Percentiles rank a stretch among this genome's conserved stretches.
Evolutionary conservation across 352 stramenopile species (phyloP).

Genomic region (Phytophthora colocasiae): DNA sequence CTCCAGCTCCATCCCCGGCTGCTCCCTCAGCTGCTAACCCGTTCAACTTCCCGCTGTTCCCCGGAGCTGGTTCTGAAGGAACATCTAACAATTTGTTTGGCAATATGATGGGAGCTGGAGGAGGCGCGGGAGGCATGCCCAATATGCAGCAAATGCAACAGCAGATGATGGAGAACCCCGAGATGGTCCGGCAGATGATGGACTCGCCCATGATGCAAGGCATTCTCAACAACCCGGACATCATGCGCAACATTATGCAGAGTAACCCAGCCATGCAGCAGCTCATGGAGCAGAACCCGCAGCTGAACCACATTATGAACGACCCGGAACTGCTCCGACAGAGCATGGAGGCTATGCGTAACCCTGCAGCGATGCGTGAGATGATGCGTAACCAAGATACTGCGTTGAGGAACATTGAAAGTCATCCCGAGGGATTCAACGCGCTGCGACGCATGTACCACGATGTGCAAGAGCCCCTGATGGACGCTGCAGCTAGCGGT

Average conservation of each 20-base stretch:
- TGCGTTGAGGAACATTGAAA: slow-evolving; percentile 97
- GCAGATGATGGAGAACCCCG: slow-evolving; percentile 89
- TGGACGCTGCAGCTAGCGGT: slow-evolving; percentile 89
- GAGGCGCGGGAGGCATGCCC: slow-evolving; percentile 46
- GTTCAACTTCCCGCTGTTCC: slow-evolving; percentile 64
- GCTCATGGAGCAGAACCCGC: slow-evolving; percentile 95
- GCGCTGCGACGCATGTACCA: slow-evolving; percentile 95
- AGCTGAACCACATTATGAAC: slow-evolving; percentile 96
- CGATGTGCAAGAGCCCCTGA: slow-evolving; percentile 96
- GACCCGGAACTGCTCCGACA: slow-evolving; percentile 96
- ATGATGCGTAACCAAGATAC: slow-evolving; percentile 98
- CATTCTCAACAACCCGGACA: slow-evolving; percentile 96
- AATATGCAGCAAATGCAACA: slow-evolving; percentile 88
- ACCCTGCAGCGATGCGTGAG: slow-evolving; percentile 95
- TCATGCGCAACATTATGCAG: slow-evolving; percentile 96
- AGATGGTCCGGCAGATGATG: slow-evolving; percentile 92
- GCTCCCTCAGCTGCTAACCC: slow-evolving; percentile 39
- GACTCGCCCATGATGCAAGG: slow-evolving; percentile 92
- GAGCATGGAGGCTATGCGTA: slow-evolving; percentile 97
- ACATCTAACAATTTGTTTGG: slow-evolving; percentile 56
- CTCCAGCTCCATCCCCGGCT: slow-evolving; percentile 26
- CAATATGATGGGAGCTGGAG: slow-evolving; percentile 48
- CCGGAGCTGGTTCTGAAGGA: slow-evolving; percentile 28
- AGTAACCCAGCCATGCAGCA: slow-evolving; percentile 96
- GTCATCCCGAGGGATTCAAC: slow-evolving; percentile 97